Percentiles rank a stretch among this genome's conserved stretches.
Conservation (phyloP, 768 basidiomycete genomes). For the Albatrellus ellisii region DNA sequence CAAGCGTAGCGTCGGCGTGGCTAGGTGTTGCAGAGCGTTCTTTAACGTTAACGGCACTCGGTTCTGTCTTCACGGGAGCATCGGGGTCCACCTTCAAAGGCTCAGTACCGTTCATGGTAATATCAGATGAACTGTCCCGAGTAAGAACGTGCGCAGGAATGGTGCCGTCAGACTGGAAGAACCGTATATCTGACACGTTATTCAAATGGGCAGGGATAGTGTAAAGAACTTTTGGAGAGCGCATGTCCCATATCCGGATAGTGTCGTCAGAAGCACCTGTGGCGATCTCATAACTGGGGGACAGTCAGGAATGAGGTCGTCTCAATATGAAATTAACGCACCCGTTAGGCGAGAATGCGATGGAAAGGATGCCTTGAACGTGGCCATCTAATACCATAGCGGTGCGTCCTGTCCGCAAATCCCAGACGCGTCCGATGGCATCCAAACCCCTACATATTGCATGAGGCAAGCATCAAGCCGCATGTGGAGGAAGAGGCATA, state of each 20-base stretch:
- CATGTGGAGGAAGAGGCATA: constrained; percentile 23
- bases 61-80: constrained; percentile 3
- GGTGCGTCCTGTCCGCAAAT: constrained; percentile 85
- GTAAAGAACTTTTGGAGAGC: constrained; percentile 83
- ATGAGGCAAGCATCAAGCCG: constrained; percentile 1
- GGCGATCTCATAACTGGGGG: constrained; percentile 82
- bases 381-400: constrained; percentile 98
- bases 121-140: constrained; percentile 9
- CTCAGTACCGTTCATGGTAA: constrained; percentile 35
- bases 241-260: constrained; percentile 97
- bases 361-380: constrained; percentile 80
- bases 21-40: constrained; percentile 6
- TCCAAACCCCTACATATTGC: constrained; percentile 67
- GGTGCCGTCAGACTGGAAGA: constrained; percentile 61
- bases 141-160: constrained; percentile 22
- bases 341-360: constrained; percentile 95
- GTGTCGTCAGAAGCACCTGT: constrained; percentile 97
- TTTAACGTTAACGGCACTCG: too few species aligned
- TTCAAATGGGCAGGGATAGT: constrained; percentile 95
- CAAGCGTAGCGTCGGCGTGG: constrained; percentile 19
- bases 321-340: constrained; percentile 25
- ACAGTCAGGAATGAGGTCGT: constrained; percentile 4
- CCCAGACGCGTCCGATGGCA: constrained; percentile 96
- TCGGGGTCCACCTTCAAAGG: constrained; percentile 11
- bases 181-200: constrained; percentile 90